Evolutionary conservation across 345 rosid genomes (phyloP).

Genomic region (Lepidium africanum): DNA sequence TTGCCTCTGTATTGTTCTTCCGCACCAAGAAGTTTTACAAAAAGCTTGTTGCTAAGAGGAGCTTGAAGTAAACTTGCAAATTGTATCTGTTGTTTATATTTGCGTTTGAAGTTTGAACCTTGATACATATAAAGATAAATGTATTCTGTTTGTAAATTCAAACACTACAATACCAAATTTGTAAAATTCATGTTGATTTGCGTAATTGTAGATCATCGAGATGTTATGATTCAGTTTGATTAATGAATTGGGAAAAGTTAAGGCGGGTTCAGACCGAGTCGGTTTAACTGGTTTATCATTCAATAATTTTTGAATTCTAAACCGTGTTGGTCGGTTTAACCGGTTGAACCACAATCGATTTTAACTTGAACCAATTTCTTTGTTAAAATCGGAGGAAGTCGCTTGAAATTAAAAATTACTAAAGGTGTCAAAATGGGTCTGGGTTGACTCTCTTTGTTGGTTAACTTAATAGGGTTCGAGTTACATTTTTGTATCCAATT

Average conservation of each 20-base stretch:
- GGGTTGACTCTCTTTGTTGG: too few species aligned
- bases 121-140: not conserved
- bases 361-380: not conserved
- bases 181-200: too few species aligned
- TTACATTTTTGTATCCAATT: too few species aligned
- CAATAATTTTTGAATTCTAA: too few species aligned
- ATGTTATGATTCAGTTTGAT: too few species aligned
- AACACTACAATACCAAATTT: not conserved
- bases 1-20: constrained; percentile 43
- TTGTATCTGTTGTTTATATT: not conserved
- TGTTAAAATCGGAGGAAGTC: not conserved
- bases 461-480: too few species aligned
- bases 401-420: not conserved
- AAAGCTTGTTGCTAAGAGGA: constrained; percentile 39
- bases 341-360: not conserved
- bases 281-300: too few species aligned
- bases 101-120: not conserved
- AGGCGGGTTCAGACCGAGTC: too few species aligned
- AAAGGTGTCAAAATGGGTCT: too few species aligned
- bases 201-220: too few species aligned
- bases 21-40: constrained; percentile 64
- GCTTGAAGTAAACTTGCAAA: constrained; percentile 3
- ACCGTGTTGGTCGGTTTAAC: not conserved
- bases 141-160: not conserved
- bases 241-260: too few species aligned